Evolutionary conservation across 2,329 filamentous ascomycete genomes (phyloP), one percentile per base, ranked within the genome.

Genomic region (Ophiocordyceps polyrhachis-furcata): DNA sequence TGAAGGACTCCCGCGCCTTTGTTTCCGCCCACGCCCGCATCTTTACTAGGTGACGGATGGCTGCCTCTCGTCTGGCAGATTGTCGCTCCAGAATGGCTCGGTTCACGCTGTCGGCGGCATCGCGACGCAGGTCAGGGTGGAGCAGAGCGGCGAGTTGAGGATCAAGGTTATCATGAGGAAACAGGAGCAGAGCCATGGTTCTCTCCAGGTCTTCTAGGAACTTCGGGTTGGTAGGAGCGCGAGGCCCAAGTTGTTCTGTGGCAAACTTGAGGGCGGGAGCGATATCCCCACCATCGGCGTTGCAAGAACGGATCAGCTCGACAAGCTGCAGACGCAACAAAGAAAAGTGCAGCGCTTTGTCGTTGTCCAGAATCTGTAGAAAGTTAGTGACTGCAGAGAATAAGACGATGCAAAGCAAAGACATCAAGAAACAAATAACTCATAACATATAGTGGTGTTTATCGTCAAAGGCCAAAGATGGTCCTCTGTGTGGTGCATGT

Each of bases 401-500:
- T 40, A 42, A 42, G 13, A 4, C 19, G 13, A 19, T 17, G 17
- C 28, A 13, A 21, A 28, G 25, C 37, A 32, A 42, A 44, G 40
- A 31, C 14, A 42, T 42, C 25, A 41, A 43, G 41, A 43, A 44
- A 31, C 37, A 51, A 47, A 14, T 25, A 41, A 51, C 50, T 66
- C 61, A 64, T 64, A 58, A 63, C 37, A 60, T 11, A 65, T 67
- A 66, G 72, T 77, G 73, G 73, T 76, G 70, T 80, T 79, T 77
- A 74, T 96, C 89, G 93, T 93, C 91, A 91, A 76, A 66, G 76
- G 79, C 78, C 76, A 75, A 79, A 43, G 45, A 47, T 47, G 77
- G 73, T 71, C 71, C 76, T 96, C 91, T 86, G 91, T 87, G 91
- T 98, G 91, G 91, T 98, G 91, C 91, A 98, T 98, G 89, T 73